Evolutionary conservation across 345 rosid species (phyloP).

Genomic region (Eucalyptus victrix): DNA sequence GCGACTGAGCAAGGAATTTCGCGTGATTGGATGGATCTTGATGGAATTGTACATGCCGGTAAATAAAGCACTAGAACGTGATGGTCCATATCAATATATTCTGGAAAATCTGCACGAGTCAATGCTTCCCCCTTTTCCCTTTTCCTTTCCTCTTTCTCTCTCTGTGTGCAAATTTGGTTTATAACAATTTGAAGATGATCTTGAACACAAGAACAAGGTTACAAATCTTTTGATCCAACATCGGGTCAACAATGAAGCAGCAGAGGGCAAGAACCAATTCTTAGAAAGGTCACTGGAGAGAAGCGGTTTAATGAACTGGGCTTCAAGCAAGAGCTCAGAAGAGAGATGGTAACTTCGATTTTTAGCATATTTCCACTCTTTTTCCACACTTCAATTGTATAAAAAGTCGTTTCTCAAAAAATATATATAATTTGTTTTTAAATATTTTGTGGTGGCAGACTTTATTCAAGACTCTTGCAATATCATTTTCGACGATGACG

Average conservation of each 20-base stretch:
- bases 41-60: neutral
- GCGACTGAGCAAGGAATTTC: neutral
- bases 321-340: slow-evolving; percentile 50
- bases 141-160: neutral
- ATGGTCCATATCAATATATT: neutral
- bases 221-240: neutral
- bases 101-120: neutral
- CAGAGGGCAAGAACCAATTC: neutral
- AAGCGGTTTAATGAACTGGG: slow-evolving; percentile 51
- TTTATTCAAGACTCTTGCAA: slow-evolving; percentile 44
- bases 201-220: neutral
- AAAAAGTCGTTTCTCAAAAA: neutral
- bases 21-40: neutral
- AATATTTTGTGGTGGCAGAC: slow-evolving; percentile 11
- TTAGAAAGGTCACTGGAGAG: slow-evolving; percentile 40
- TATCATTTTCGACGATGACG: slow-evolving; percentile 54
- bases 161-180: neutral
- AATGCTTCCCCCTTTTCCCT: neutral
- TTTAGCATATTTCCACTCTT: neutral
- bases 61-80: neutral
- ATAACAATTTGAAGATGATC: neutral
- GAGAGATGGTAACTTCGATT: slow-evolving; percentile 31
- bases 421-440: too few relatives aligned
- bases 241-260: neutral
- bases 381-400: neutral